Base-by-base conservation (phyloP, 225 moss, liverwort and hornwort species). In the Lunularia cruciata region DNA sequence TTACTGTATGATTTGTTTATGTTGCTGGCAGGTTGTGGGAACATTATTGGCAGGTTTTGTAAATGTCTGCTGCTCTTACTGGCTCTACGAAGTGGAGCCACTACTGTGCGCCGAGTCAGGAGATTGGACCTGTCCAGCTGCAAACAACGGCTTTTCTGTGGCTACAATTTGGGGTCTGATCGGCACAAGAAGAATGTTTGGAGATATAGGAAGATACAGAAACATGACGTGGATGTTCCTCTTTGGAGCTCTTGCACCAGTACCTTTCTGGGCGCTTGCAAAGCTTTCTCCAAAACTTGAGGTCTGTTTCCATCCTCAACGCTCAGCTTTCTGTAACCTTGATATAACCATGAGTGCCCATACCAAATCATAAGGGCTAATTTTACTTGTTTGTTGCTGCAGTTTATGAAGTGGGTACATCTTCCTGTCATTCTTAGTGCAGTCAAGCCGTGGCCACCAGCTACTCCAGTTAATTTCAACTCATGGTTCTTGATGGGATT, bases 371-470 rank as follows among this genome's bases (percentile, higher is more conserved):
- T n/a, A 64, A 32, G 6, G 10, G 5, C 23, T 43, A 43, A 43
- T 43, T 16, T 56, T 40, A 6, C 5, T 28, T 55, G 62, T 38
- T 63, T 74, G 5, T 78, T 57, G 58, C 73, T 81, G 79, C 77
- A 77, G 75, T 79, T 83, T 52, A 43, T 81, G 11, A 84, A 61
- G 69, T 81, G 79, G 79, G 79, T 90, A 2, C 86, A 90, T 57
- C 54, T 79, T 65, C 90, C 88, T 31, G 84, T 88, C 34, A 31
- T 90, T 45, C 54, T 90, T 6, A 88, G 88, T 73, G 83, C 86
- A 15, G 86, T 81, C 5, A 90, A 84, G 58, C 79, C 86, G 27
- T 90, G 88, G 90, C 88, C 88, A 37, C 90, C 87, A 31, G 90
- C 90, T 49, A 81, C 82, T 30, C 72, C 90, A 31, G 90, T 88